These are phyloP conservation scores for Penicillium sp. DNA, from an alignment of 2,329 filamentous ascomycete species.

Conservation along the genomic window DNA sequence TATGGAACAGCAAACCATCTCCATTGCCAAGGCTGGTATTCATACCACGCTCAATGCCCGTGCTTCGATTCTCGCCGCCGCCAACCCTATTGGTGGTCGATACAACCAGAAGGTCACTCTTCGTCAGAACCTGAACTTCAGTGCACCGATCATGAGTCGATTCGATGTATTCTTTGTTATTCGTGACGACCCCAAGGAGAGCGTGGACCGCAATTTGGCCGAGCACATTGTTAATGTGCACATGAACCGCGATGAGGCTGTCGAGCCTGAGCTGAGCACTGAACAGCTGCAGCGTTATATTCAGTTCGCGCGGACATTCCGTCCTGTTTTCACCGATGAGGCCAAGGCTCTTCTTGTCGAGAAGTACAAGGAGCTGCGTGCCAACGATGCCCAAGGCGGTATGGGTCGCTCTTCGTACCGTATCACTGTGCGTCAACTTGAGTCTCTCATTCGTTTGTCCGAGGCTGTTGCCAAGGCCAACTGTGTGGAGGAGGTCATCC, in stretches of 20 bases:
- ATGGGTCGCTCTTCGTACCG: slow-evolving; percentile 94
- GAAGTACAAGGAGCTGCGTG: slow-evolving; percentile 92
- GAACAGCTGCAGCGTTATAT: slow-evolving; percentile 98
- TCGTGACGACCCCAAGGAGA: slow-evolving; percentile 93
- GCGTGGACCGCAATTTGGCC: slow-evolving; percentile 85
- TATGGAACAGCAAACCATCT: slow-evolving; percentile 99
- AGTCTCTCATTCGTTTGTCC: slow-evolving; percentile 91
- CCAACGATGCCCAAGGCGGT: slow-evolving; percentile 91
- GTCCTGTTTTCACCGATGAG: slow-evolving; percentile 86
- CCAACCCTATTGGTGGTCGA: slow-evolving; percentile 93
- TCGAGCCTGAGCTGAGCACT: slow-evolving; percentile 91
- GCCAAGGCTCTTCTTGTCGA: slow-evolving; percentile 83
- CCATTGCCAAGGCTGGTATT: slow-evolving; percentile 97
- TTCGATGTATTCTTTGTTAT: slow-evolving; percentile 99
- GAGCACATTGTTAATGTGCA: slow-evolving; percentile 95
- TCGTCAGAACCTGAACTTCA: slow-evolving; percentile 97
- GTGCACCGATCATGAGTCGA: slow-evolving; percentile 97
- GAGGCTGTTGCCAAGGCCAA: slow-evolving; percentile 99
- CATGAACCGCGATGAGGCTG: slow-evolving; percentile 86
- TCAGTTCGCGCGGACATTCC: slow-evolving; percentile 92
- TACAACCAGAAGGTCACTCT: slow-evolving; percentile 94
- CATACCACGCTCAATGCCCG: slow-evolving; percentile 96
- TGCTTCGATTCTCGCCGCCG: slow-evolving; percentile 92
- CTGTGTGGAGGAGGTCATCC: slow-evolving; percentile 86
- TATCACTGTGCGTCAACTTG: slow-evolving; percentile 94